Evolutionary conservation across 345 rosid species (phyloP).

Genomic region (Trapa incisa): DNA sequence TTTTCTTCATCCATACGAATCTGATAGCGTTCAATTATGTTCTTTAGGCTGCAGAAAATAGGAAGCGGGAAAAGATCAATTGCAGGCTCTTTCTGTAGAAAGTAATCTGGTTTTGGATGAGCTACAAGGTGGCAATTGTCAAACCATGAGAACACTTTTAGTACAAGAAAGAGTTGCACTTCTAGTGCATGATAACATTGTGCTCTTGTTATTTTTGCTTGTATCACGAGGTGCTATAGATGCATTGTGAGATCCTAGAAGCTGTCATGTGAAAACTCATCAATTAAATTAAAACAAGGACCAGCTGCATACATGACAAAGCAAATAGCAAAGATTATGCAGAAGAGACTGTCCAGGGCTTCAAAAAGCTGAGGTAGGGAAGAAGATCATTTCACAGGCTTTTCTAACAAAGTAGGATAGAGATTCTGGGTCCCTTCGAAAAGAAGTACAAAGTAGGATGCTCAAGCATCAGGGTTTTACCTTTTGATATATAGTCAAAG

Average conservation of each 20-base stretch:
- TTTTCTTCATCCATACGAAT: constrained; percentile 9
- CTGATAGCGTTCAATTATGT: constrained; percentile 12
- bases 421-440: no score
- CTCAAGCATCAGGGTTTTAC: no score
- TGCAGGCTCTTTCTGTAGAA: neutral
- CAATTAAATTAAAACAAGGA: no score
- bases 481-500: no score
- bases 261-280: no score
- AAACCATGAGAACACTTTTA: neutral
- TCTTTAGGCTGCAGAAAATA: constrained; percentile 7
- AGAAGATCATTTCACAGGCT: no score
- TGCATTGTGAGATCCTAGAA: neutral
- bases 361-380: no score
- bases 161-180: neutral
- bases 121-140: neutral
- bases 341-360: no score
- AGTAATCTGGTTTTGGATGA: neutral
- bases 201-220: neutral
- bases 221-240: neutral
- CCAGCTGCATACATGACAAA: no score
- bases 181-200: neutral
- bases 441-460: no score
- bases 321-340: no score
- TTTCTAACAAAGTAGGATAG: no score
- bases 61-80: neutral